Percentiles rank a stretch among this genome's conserved stretches.
phyloP scores from a whole-genome alignment of 2,329 filamentous ascomycete species.

The Talaromyces sp. region DNA sequence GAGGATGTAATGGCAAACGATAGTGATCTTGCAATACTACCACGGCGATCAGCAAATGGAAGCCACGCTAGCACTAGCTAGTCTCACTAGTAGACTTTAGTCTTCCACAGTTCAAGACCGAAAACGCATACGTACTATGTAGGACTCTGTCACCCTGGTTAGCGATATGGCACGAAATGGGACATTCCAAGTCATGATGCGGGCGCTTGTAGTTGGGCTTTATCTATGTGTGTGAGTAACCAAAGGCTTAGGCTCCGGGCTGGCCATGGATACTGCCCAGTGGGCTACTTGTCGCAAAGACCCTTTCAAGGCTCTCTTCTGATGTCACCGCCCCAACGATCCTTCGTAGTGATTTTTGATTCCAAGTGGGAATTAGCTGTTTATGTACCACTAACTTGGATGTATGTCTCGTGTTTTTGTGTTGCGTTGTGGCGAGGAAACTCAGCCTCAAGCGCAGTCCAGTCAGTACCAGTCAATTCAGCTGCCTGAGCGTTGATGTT shows the following conservation, averaged over 20 bases:
- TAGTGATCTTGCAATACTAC: neutral
- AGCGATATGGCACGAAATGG: slow-evolving; percentile 1
- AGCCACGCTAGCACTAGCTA: neutral
- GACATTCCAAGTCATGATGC: neutral
- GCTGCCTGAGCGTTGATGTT: slow-evolving; percentile 1
- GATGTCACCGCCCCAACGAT: neutral
- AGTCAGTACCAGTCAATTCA: neutral
- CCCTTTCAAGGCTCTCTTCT: neutral
- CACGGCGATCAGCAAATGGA: neutral
- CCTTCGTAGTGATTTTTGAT: neutral
- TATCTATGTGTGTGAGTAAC: neutral
- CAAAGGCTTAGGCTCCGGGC: too few relatives aligned
- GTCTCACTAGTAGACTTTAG: neutral
- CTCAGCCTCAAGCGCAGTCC: slow-evolving; percentile 1
- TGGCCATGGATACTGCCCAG: too few relatives aligned
- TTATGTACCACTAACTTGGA: neutral
- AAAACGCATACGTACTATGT: too few relatives aligned
- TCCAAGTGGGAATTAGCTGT: neutral
- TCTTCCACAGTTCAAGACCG: too few relatives aligned
- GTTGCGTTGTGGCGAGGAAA: neutral
- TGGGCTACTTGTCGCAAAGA: neutral
- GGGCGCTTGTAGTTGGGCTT: neutral
- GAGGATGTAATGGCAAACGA: neutral
- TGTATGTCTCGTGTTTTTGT: neutral
- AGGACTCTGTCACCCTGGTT: neutral